Evolutionary conservation across 2,329 filamentous ascomycete species (phyloP).

Genomic region (Plenodomus lindquistii): DNA sequence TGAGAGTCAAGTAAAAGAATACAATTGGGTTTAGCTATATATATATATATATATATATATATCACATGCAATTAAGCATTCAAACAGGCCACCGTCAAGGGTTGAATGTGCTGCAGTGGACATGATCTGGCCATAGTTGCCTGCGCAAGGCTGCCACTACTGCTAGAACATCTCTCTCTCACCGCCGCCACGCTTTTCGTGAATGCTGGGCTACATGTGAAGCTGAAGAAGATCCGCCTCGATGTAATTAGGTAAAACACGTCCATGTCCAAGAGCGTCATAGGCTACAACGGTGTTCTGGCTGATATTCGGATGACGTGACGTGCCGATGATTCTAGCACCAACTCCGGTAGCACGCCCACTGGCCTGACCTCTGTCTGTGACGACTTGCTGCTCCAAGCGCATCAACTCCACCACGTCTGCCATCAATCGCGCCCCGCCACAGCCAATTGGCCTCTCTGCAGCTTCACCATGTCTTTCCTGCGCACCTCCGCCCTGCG

Average conservation of each 20-base stretch:
- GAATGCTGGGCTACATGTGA: too few species aligned
- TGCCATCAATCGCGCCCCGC: constrained; percentile 38
- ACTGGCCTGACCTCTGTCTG: constrained; percentile 19
- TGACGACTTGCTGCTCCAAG: constrained; percentile 18
- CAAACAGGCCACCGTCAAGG: constrained; percentile 14
- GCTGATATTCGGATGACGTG: constrained; percentile 11
- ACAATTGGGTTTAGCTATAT: too few species aligned
- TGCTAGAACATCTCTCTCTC: background rate
- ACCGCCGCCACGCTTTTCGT: too few species aligned
- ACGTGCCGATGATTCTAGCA: constrained; percentile 23
- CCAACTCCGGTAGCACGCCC: constrained; percentile 6
- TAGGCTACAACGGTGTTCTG: background rate
- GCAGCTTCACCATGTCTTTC: constrained; percentile 48
- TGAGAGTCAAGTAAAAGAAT: too few species aligned
- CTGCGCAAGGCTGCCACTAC: constrained; percentile 12
- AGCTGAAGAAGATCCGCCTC: too few species aligned
- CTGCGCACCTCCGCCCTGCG: constrained; percentile 43
- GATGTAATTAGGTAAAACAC: too few species aligned
- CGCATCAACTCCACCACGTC: constrained; percentile 10
- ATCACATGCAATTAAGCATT: too few species aligned
- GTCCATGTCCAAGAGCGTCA: too few species aligned
- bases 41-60: too few species aligned
- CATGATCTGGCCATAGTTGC: constrained; percentile 21
- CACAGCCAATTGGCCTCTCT: constrained; percentile 38
- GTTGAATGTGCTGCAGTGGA: constrained; percentile 7